Base-by-base conservation (phyloP, 176 grass and related monocot genomes). In the Triticum turgidum region DNA sequence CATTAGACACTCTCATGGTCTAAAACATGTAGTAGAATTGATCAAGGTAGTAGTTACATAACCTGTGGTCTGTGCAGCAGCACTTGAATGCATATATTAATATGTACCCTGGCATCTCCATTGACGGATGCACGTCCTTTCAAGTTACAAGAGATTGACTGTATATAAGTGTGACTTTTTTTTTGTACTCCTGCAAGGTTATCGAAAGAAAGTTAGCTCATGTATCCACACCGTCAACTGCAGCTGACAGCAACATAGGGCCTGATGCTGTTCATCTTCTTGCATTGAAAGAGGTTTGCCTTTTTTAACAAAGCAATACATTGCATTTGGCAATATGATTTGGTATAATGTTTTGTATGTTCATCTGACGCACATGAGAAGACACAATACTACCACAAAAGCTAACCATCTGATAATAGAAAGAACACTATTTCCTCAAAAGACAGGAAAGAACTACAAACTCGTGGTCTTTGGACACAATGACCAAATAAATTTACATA, bases 181-280 rank as follows among this genome's bases (percentile, higher is more conserved):
- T 79, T 24, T 86, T 38, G 37, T 17, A 83, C 58, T 63, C 72
- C 42, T 83, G 91, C 88, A 81, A 98, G 96, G 91, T 95, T 74
- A 94, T 98, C 39, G 86, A 94, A 91, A 92, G 96, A 88, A 95
- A 92, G 65, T 88, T 98, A 59, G 86, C 92, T 88, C 71, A 91
- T 82, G 91, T 98, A 61, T 95, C 88, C 21, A 98, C 96, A 32
- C 93, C 93, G 7, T 92, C 93, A 78, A 98, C 96, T 62, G 83
- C 82, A 82, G 87, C 65, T 47, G 79, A 94, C 90, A 92, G 85
- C 73, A 91, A 78, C 79, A 95, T 98, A 0, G 93, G 91, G 70
- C 82, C 88, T 61, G 96, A 98, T 86, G 91, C 93, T 82, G 86
- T 94, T 69, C 90, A 98, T 71, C 96, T 98, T 95, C 93, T 98